Evolutionary conservation across 495 filamentous ascomycete species (phyloP).

Genomic region (Sordaria brevicollis): DNA sequence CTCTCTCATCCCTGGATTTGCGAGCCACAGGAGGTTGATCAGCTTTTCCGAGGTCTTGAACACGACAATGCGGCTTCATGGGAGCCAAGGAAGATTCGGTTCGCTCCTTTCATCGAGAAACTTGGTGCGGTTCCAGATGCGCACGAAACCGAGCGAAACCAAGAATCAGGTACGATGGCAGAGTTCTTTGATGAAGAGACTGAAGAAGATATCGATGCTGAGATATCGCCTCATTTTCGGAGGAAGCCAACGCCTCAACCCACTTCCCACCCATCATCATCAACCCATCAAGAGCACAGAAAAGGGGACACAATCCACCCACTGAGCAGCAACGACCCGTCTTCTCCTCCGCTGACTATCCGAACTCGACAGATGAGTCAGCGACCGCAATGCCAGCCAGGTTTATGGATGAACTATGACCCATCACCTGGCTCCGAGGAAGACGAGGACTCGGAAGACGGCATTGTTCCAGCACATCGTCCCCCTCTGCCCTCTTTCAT

Average conservation of each 20-base stretch:
- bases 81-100: slow-evolving; percentile 9
- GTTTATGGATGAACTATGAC: neutral
- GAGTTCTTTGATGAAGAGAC: neutral
- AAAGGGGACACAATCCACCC: neutral
- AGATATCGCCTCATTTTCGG: neutral
- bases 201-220: neutral
- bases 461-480: neutral
- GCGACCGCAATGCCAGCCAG: neutral
- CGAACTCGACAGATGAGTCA: neutral
- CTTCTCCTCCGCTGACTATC: neutral
- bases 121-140: neutral
- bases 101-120: neutral
- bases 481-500: neutral
- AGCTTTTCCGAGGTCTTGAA: slow-evolving; percentile 42
- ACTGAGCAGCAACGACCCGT: neutral
- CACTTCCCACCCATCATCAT: neutral
- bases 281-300: neutral
- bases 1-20: slow-evolving; percentile 52
- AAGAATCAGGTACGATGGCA: neutral
- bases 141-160: neutral
- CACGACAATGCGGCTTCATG: slow-evolving; percentile 3
- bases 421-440: neutral
- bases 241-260: neutral
- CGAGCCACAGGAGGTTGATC: slow-evolving; percentile 26
- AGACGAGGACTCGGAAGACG: neutral